Conservation (phyloP, 2,329 filamentous ascomycete genomes). For the Dactylellina parvicollis region DNA sequence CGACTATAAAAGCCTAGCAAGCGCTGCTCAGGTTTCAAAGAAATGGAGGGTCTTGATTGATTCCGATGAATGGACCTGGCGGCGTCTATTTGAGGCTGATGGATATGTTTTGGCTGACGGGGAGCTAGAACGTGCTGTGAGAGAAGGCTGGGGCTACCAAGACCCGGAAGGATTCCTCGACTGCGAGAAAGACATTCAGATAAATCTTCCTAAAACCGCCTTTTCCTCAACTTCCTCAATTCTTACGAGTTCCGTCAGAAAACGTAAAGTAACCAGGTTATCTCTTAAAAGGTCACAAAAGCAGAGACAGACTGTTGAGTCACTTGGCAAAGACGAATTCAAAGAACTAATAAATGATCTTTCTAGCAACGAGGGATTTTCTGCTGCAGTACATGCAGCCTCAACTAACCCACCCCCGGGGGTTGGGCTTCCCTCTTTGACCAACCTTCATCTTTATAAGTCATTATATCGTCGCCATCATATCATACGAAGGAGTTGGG, state of each 20-base stretch:
- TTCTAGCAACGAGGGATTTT: conserved; percentile 60
- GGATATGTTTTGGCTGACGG: conserved; percentile 80
- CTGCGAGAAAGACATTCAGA: conserved; percentile 77
- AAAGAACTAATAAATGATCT: conserved; percentile 57
- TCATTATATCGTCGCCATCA: conserved; percentile 93
- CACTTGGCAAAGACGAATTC: conserved; percentile 58
- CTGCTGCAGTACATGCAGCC: conserved; percentile 82
- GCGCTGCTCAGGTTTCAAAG: conserved; percentile 90
- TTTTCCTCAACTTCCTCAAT: conserved; percentile 45
- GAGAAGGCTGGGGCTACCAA: conserved; percentile 97
- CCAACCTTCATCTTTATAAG: conserved; percentile 91
- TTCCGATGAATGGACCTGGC: conserved; percentile 95
- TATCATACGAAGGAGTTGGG: conserved; percentile 92
- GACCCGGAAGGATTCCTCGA: conserved; percentile 79
- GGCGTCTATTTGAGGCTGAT: conserved; percentile 85
- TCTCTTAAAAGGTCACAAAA: conserved; percentile 68
- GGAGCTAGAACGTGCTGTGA: conserved; percentile 85
- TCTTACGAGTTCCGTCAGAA: conserved; percentile 60
- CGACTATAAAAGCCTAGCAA: conserved; percentile 84
- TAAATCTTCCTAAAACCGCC: conserved; percentile 40
- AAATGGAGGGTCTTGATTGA: conserved; percentile 92
- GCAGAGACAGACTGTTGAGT: conserved; percentile 64
- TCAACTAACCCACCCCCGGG: conserved; percentile 65
- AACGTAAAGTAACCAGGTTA: conserved; percentile 64
- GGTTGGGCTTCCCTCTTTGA: conserved; percentile 79